Base-by-base conservation (phyloP, 495 filamentous ascomycete species). In the Articulospora tetracladia region DNA sequence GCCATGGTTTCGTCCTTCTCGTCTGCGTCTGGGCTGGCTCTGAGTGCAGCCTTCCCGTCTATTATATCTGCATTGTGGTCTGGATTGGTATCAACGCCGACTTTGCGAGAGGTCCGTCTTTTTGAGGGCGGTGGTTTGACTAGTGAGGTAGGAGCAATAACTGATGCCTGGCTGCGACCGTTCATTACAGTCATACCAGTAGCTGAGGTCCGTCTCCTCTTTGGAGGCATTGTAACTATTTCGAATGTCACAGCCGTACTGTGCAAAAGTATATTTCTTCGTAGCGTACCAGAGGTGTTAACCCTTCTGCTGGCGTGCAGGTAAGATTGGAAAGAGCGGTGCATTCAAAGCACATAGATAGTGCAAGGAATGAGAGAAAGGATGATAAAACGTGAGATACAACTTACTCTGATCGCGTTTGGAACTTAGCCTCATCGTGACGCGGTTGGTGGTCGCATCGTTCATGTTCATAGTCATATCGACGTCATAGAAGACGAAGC, bases 21-120 rank as follows among this genome's bases (percentile, higher is more conserved):
- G 56, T 73, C 71, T 25, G 76, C 69, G 57, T 78, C 74, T 13
- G 75, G 76, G 23, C 76, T 78, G 41, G 75, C 75, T 46, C 76
- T 61, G 17, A 76, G 60, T 10, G 76, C 75, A 34, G 71, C 61
- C 27, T 74, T 75, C 1, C 68, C 75, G 61, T 79, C 75, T 15
- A 76, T 48, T 10, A 79, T 68, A 25, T 77, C 74, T 17, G 61
- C 54, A 57, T 75, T 78, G 30, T 70, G 58, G 44, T 79, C 65
- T 20, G 76, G 76, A 57, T 79, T 76, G 0, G 68, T 73, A 3
- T 70, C 68, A 6, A 68, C 51, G 17, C 58, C 61, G 1, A 51
- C 46, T 36, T 57, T 52, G 24, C 64, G 55, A 19, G 65, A 66
- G 10, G 58, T 51, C 57, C 56, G 64, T 28, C 64, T 57, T 51